Evolutionary conservation across 768 basidiomycete species (phyloP).

Genomic region (Lactarius sp.): DNA sequence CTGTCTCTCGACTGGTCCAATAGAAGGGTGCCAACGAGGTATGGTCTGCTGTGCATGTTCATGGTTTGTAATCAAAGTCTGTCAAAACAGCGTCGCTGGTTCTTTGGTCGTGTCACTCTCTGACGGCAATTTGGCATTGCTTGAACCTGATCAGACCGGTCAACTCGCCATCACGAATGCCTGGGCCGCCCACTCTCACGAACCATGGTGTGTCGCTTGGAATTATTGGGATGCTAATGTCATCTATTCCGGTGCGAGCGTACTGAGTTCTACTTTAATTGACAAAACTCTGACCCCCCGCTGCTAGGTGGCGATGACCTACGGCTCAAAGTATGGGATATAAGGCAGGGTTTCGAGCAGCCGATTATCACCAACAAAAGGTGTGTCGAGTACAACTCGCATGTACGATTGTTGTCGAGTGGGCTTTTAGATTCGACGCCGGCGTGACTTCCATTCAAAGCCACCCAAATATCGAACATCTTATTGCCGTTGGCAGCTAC

Average conservation of each 20-base stretch:
- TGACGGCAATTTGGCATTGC: constrained; percentile 64
- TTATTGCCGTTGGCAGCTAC: constrained; percentile 93
- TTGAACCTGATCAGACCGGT: constrained; percentile 44
- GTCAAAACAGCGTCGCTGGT: constrained; percentile 41
- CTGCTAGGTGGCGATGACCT: constrained; percentile 88
- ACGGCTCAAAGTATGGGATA: constrained; percentile 87
- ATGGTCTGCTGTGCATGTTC: constrained; percentile 26
- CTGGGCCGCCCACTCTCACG: constrained; percentile 90
- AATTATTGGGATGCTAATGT: constrained; percentile 78
- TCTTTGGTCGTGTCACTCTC: constrained; percentile 79
- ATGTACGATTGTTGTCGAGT: not conserved
- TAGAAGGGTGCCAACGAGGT: constrained; percentile 49
- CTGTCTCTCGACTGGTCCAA: constrained; percentile 94
- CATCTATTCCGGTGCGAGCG: constrained; percentile 71
- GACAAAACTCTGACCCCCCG: not conserved
- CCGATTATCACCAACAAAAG: constrained; percentile 72
- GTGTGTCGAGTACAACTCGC: constrained; percentile 33
- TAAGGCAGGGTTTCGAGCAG: constrained; percentile 52
- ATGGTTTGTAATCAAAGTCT: not conserved
- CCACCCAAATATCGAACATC: constrained; percentile 71
- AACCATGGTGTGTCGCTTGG: constrained; percentile 93
- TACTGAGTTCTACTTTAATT: constrained; percentile 1
- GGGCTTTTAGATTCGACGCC: constrained; percentile 67
- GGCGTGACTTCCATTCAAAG: constrained; percentile 90
- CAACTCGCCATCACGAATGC: constrained; percentile 44